Conservation (phyloP, 2,329 filamentous ascomycete genomes). For the Helminthosporium solani region DNA sequence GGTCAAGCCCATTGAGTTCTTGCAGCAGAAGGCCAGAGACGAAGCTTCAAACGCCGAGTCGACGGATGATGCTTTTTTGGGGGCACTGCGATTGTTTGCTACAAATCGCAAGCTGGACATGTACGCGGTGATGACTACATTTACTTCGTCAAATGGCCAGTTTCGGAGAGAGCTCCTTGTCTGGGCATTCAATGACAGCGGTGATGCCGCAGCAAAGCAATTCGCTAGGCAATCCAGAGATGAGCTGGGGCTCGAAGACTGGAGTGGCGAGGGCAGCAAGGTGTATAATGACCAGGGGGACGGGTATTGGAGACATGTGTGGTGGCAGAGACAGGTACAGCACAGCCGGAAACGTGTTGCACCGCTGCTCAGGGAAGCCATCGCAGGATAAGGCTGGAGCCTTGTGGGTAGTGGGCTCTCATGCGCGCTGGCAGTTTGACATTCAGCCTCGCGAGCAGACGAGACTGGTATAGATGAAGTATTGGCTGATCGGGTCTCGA, state of each 20-base stretch:
- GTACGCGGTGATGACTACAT: conserved; percentile 69
- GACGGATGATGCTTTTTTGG: conserved; percentile 47
- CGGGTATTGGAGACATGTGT: conserved; percentile 58
- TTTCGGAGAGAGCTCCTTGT: conserved; percentile 69
- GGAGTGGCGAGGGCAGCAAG: conserved; percentile 52
- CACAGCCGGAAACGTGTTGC: conserved; percentile 65
- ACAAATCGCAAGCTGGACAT: conserved; percentile 62
- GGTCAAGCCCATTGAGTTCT: conserved; percentile 62
- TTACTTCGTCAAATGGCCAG: conserved; percentile 50
- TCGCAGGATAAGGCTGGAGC: conserved; percentile 10
- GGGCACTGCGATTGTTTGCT: conserved; percentile 55
- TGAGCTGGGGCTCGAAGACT: conserved; percentile 59
- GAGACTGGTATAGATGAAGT: too few species aligned
- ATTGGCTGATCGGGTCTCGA: too few species aligned
- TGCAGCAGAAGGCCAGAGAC: conserved; percentile 56
- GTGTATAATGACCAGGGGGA: conserved; percentile 32
- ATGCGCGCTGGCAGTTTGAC: neutral
- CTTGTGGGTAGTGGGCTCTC: neutral
- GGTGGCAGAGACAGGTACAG: conserved; percentile 63
- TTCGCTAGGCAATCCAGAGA: conserved; percentile 55
- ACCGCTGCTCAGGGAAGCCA: conserved; percentile 56
- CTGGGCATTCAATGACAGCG: conserved; percentile 59
- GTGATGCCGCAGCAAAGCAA: conserved; percentile 51
- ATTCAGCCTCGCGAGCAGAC: too few species aligned
- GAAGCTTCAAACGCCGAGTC: conserved; percentile 23